phyloP scores from a whole-genome alignment of 2,329 filamentous ascomycete species.

The Emmonsiellopsis sp. region DNA sequence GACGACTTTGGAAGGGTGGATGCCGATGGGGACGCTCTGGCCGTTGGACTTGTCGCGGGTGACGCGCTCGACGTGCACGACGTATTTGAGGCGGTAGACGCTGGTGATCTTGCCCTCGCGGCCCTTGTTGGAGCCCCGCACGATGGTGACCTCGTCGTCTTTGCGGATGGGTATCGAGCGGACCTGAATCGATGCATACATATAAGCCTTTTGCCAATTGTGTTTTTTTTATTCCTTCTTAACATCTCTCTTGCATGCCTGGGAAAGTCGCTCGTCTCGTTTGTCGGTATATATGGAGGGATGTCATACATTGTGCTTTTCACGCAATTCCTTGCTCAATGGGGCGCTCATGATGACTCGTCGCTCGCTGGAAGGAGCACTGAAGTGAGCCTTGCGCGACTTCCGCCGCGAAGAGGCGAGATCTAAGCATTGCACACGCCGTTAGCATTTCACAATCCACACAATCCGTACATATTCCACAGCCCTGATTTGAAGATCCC shows the following conservation, averaged over 20 bases:
- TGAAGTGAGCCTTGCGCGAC: slow-evolving; percentile 98
- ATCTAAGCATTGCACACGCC: slow-evolving; percentile 14
- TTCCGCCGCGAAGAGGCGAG: slow-evolving; percentile 79
- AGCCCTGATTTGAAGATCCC: background rate
- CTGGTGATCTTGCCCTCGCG: slow-evolving; percentile 96
- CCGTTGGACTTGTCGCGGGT: slow-evolving; percentile 95
- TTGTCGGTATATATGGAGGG: slow-evolving; percentile 8
- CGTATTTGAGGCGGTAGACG: slow-evolving; percentile 97
- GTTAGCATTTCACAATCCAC: background rate
- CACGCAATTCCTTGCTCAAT: slow-evolving; percentile 91
- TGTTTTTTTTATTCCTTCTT: background rate
- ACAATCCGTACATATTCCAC: background rate
- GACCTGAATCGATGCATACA: slow-evolving; percentile 49
- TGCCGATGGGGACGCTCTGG: slow-evolving; percentile 87
- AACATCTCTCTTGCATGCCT: background rate
- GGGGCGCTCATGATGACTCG: slow-evolving; percentile 96
- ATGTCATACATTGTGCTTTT: slow-evolving; percentile 88
- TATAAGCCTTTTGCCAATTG: background rate
- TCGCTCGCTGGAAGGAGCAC: slow-evolving; percentile 86
- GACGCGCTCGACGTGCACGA: slow-evolving; percentile 94
- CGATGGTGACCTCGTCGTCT: slow-evolving; percentile 89
- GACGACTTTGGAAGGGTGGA: slow-evolving; percentile 94
- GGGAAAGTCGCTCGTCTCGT: background rate
- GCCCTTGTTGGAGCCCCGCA: slow-evolving; percentile 92
- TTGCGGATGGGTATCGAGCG: slow-evolving; percentile 95